Percentiles rank a stretch among this genome's conserved stretches.
phyloP scores from a whole-genome alignment of 208 protist genomes.

The Trypanosoma cruzi region DNA sequence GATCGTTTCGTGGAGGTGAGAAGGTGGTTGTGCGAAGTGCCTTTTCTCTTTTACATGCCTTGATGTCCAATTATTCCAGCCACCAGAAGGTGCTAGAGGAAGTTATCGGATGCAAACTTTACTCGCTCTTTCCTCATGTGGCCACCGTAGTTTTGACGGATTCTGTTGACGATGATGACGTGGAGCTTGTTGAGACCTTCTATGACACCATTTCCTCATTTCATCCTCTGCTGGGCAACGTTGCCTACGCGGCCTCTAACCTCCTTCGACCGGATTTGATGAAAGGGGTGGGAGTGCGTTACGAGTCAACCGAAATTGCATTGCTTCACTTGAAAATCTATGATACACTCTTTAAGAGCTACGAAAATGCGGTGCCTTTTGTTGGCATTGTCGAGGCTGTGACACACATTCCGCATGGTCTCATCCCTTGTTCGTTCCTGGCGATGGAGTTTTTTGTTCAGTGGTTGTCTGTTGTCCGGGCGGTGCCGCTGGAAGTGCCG shows the following conservation, averaged over 20 bases:
- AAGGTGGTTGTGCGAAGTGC: slow-evolving; percentile 19
- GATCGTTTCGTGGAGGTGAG: slow-evolving; percentile 9
- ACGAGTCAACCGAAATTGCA: slow-evolving; percentile 13
- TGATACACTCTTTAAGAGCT: neutral
- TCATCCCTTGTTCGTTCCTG: slow-evolving; percentile 9
- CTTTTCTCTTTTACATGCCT: slow-evolving; percentile 29
- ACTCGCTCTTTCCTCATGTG: slow-evolving; percentile 16
- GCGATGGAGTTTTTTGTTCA: slow-evolving; percentile 22
- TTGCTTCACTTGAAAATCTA: slow-evolving; percentile 25
- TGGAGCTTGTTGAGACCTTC: slow-evolving; percentile 17
- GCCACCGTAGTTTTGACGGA: slow-evolving; percentile 4
- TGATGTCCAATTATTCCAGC: slow-evolving; percentile 30
- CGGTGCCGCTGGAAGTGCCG: neutral
- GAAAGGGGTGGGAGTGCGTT: slow-evolving; percentile 3
- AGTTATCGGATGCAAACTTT: slow-evolving; percentile 16
- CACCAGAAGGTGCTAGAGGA: slow-evolving; percentile 31
- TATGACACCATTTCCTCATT: slow-evolving; percentile 21
- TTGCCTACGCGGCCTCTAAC: slow-evolving; percentile 12
- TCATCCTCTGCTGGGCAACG: slow-evolving; percentile 23
- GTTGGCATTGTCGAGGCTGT: slow-evolving; percentile 6
- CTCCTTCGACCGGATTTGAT: slow-evolving; percentile 21
- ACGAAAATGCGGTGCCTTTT: neutral
- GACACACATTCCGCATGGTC: slow-evolving; percentile 16
- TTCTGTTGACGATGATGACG: slow-evolving; percentile 11
- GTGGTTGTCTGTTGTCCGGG: slow-evolving; percentile 17